Evolutionary conservation across 2,329 filamentous ascomycete genomes (phyloP).

Genomic region (Exophiala lecanii-corni): DNA sequence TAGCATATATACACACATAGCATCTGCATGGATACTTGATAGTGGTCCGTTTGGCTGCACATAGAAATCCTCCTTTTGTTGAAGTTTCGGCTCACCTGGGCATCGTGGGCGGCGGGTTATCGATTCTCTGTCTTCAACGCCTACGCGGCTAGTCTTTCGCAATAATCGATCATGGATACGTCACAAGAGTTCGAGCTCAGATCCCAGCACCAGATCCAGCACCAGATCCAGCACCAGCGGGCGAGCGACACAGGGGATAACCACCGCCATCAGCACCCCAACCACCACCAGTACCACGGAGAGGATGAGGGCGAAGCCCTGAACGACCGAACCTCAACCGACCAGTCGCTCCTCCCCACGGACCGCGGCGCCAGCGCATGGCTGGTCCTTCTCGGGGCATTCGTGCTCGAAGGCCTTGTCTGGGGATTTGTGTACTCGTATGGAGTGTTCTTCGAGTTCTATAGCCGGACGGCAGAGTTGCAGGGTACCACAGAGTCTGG

Average conservation of each 20-base stretch:
- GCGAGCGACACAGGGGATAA: too few relatives aligned
- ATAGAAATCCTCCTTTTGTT: too few relatives aligned
- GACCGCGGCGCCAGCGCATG: conserved; percentile 1
- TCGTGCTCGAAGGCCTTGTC: not conserved
- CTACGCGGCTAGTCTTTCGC: too few relatives aligned
- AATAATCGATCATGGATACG: not conserved
- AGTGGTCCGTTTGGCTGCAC: too few relatives aligned
- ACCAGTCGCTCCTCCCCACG: not conserved
- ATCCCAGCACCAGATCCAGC: too few relatives aligned
- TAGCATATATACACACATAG: too few relatives aligned
- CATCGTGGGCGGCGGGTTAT: too few relatives aligned
- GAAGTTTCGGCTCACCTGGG: too few relatives aligned
- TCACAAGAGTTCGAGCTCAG: not conserved
- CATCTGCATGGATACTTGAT: too few relatives aligned
- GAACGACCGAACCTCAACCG: not conserved
- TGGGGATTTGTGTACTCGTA: conserved; percentile 1
- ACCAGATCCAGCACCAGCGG: too few relatives aligned
- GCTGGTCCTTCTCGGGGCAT: conserved; percentile 1
- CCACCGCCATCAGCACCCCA: too few relatives aligned
- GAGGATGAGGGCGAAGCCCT: not conserved
- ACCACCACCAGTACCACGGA: not conserved
- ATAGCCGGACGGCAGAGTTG: not conserved
- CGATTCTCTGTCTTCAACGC: too few relatives aligned
- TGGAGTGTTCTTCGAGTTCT: not conserved
- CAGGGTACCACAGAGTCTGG: not conserved